Base-by-base conservation (phyloP, 1,284 basidiomycete species). In the Papiliotrema nemorosa region DNA sequence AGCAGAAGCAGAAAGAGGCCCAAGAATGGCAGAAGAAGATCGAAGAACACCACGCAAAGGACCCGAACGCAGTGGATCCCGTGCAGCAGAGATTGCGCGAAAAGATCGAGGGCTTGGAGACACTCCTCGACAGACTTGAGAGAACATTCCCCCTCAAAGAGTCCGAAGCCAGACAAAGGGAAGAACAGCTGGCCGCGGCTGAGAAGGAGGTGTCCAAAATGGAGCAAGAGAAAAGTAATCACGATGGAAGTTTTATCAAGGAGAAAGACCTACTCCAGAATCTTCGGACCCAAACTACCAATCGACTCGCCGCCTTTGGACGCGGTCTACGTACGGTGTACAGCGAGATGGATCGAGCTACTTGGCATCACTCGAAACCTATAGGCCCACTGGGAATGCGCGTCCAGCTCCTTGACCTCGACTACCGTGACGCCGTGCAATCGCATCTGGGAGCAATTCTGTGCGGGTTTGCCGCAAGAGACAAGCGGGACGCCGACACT, bases 381-480 rank as follows among this genome's bases (percentile, higher is more conserved):
- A 72, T 97, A 25, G 96, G 96, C 1, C 91, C 92, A 0, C 77
- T 97, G n/a, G 92, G 92, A 0, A 57, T 79, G 39, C 81, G 83
- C 66, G 85, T 98, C 58, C 86, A 85, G 62, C 81, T 92, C 3
- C 49, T 60, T 57, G 88, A 96, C 52, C 74, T 77, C 57, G 76
- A 69, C 27, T 98, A 89, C 83, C 82, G 82, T 0, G 73, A 76
- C 0, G 62, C 90, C 6, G 70, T 97, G 55, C 81, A 88, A 34
- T 76, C 76, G 16, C 80, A 86, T 59, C 77, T 98, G 3, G 83
- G 81, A 3, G 50, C 58, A 4, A 65, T 78, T 5, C 79, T 98
- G 75, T 82, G 79, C 26, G 80, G 84, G 1, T 98, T 89, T 69
- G 86, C 85, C 0, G 81, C 96, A 31, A 87, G 86, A 0, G 83